phyloP scores from a whole-genome alignment of 2,329 filamentous ascomycete genomes.

The Leptographium procerum region DNA sequence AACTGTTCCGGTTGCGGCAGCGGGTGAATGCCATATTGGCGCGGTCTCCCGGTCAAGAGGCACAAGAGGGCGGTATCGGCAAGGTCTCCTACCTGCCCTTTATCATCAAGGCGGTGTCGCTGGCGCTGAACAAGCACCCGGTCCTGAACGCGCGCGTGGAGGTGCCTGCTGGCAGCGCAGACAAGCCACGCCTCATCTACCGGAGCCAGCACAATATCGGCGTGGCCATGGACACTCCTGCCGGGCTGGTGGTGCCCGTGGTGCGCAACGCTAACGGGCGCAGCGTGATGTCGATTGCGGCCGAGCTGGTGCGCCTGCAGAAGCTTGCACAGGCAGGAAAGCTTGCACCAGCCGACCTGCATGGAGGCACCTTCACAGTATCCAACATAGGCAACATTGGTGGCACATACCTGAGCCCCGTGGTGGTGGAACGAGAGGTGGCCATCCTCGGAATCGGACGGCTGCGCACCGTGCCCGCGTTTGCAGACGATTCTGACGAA shows the following conservation, averaged over 20 bases:
- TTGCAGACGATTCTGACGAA: slow-evolving; percentile 45
- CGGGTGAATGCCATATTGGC: slow-evolving; percentile 59
- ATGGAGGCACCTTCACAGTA: slow-evolving; percentile 83
- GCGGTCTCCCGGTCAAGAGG: not conserved
- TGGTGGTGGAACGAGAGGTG: slow-evolving; percentile 83
- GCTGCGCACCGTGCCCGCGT: slow-evolving; percentile 70
- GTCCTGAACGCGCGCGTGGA: slow-evolving; percentile 83
- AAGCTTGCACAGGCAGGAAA: slow-evolving; percentile 62
- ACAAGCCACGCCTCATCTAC: slow-evolving; percentile 65
- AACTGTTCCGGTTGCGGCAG: slow-evolving; percentile 59
- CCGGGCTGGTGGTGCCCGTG: slow-evolving; percentile 82
- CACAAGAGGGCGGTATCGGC: not conserved
- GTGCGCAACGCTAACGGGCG: slow-evolving; percentile 70
- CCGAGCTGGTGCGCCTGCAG: slow-evolving; percentile 65
- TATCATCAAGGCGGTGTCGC: slow-evolving; percentile 87
- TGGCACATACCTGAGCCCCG: slow-evolving; percentile 80
- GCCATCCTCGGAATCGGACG: slow-evolving; percentile 84
- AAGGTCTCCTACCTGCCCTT: slow-evolving; percentile 89
- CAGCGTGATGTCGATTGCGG: slow-evolving; percentile 67
- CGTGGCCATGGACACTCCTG: slow-evolving; percentile 86
- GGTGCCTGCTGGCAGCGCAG: slow-evolving; percentile 21
- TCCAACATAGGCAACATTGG: slow-evolving; percentile 96
- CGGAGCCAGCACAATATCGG: slow-evolving; percentile 88
- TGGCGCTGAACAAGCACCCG: slow-evolving; percentile 71
- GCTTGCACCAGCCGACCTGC: slow-evolving; percentile 63